A percentile compares a stretch with the other conserved stretches of the same genome.
These are phyloP conservation scores for Aeschynomene evenia DNA, from an alignment of 306 rosid species.

Conservation along the genomic window DNA sequence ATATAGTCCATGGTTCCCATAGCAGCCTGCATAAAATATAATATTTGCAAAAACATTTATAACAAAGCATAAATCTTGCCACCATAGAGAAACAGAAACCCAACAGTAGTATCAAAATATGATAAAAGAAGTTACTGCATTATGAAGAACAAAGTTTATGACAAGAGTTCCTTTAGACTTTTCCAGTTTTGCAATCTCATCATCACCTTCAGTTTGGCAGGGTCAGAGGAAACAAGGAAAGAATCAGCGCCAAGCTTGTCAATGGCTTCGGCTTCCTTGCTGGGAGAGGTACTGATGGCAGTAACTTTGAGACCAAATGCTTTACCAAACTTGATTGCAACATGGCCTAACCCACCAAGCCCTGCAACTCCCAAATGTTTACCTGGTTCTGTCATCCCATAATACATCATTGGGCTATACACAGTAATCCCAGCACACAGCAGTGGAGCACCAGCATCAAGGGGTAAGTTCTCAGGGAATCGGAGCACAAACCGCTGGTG, in stretches of 20 bases:
- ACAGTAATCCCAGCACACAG: conserved; percentile 91
- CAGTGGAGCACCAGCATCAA: conserved; percentile 85
- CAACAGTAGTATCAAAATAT: not conserved
- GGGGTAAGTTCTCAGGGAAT: conserved; percentile 74
- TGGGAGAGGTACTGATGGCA: conserved; percentile 75
- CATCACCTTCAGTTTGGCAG: conserved; percentile 55
- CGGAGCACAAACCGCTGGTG: conserved; percentile 66
- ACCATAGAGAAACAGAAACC: not conserved
- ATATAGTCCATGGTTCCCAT: conserved; percentile 81
- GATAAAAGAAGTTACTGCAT: not conserved
- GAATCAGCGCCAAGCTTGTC: conserved; percentile 76
- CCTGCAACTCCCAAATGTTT: conserved; percentile 93
- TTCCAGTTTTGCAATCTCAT: not conserved
- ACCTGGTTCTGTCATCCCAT: conserved; percentile 86
- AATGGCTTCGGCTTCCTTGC: conserved; percentile 69
- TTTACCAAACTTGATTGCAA: conserved; percentile 82
- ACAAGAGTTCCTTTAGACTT: not conserved
- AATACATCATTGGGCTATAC: conserved; percentile 88
- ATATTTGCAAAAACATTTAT: not conserved
- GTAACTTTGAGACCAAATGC: conserved; percentile 96
- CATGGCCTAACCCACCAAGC: conserved; percentile 94
- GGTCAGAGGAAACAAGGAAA: conserved; percentile 67
- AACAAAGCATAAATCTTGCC: not conserved
- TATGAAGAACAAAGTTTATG: not conserved
- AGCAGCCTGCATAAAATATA: conserved; percentile 53